Evolutionary conservation across 371 early-diverging fungal genomes (phyloP).

Genomic region (Gilbertella persicaria): DNA sequence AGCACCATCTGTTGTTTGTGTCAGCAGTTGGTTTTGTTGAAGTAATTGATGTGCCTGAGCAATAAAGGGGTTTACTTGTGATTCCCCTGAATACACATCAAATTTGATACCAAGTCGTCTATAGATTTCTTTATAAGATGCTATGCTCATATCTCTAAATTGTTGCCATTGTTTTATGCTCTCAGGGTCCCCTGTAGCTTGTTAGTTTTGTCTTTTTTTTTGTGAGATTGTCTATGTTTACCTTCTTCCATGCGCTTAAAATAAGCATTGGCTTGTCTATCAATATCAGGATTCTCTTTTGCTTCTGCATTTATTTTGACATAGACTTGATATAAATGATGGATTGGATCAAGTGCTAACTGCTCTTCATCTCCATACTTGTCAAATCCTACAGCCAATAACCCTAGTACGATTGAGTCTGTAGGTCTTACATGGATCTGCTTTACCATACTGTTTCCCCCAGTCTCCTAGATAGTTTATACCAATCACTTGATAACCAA

Average conservation of each 20-base stretch:
- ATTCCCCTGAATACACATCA: conserved; percentile 98
- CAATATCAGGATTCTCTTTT: conserved; percentile 54
- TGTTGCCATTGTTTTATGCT: conserved; percentile 81
- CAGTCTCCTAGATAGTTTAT: conserved; percentile 99
- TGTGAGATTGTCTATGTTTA: too few species aligned
- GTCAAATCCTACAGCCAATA: conserved; percentile 94
- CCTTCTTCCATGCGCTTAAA: conserved; percentile 96
- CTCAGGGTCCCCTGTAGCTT: conserved; percentile 60
- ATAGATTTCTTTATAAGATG: conserved; percentile 86
- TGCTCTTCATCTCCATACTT: conserved; percentile 82
- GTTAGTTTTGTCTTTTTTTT: neutral
- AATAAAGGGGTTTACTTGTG: conserved; percentile 77
- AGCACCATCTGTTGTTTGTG: conserved; percentile 68
- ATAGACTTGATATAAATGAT: conserved; percentile 95
- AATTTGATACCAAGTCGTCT: conserved; percentile 87
- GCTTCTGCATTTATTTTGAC: conserved; percentile 84
- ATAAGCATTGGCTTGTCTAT: conserved; percentile 85
- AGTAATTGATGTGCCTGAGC: conserved; percentile 63
- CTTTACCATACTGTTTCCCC: conserved; percentile 98
- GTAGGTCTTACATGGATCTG: too few species aligned
- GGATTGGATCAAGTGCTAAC: conserved; percentile 87
- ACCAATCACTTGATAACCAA: conserved; percentile 86
- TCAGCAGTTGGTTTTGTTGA: conserved; percentile 49
- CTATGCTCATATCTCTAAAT: conserved; percentile 89
- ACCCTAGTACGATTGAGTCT: conserved; percentile 39